phyloP scores from a whole-genome alignment of 2,329 filamentous ascomycete genomes.

The Talaromyces sp. region DNA sequence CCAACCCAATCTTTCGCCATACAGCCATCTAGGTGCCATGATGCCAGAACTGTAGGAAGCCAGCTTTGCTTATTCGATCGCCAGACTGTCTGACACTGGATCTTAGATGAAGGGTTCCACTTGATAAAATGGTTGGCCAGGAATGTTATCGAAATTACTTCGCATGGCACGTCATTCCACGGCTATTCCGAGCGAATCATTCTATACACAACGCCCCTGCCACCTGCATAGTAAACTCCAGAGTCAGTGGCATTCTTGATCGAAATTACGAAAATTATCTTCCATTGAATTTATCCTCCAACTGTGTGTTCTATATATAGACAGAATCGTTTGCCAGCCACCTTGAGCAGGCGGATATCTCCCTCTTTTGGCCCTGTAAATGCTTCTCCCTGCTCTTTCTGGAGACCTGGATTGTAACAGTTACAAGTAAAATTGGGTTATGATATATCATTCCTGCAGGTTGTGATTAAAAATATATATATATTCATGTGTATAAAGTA shows the following conservation, averaged over 20 bases:
- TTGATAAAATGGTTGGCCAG: neutral
- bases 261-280: neutral
- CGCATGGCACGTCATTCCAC: conserved; percentile 4
- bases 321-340: neutral
- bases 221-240: neutral
- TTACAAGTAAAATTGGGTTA: neutral
- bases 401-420: too few species aligned
- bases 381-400: neutral
- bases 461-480: neutral
- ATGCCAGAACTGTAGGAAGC: neutral
- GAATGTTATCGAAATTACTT: conserved; percentile 5
- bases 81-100: neutral
- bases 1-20: neutral
- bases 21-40: neutral
- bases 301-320: neutral
- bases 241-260: neutral
- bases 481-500: neutral
- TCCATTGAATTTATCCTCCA: neutral
- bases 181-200: conserved; percentile 4
- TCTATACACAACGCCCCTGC: neutral
- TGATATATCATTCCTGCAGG: neutral
- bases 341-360: neutral
- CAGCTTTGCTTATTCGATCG: neutral
- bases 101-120: neutral
- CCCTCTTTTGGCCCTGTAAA: neutral